These are phyloP conservation scores for Hondaea fermentalgiana DNA, from an alignment of 108 stramenopile genomes.

Conservation along the genomic window DNA sequence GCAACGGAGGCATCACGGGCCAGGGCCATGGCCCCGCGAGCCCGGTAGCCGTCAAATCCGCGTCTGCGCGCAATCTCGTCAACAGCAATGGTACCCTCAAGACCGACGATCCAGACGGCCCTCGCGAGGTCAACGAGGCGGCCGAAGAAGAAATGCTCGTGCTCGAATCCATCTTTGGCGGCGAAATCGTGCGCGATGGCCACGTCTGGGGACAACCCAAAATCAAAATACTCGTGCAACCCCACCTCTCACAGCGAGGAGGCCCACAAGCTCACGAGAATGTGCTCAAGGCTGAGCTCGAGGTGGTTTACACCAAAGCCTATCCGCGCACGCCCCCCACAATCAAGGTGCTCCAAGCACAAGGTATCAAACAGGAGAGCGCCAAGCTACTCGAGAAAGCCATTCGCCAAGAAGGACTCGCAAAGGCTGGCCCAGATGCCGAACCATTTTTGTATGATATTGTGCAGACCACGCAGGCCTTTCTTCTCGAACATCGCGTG, in stretches of 20 bases:
- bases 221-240: not conserved
- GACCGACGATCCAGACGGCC: not conserved
- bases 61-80: not conserved
- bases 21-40: not conserved
- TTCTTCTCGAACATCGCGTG: not conserved
- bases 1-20: not conserved
- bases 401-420: not conserved
- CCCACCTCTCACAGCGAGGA: not conserved
- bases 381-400: not conserved
- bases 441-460: not conserved
- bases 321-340: not conserved
- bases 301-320: not conserved
- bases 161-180: not conserved
- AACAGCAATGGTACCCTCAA: not conserved
- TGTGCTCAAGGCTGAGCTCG: not conserved
- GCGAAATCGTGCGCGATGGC: not conserved
- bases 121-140: not conserved
- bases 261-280: not conserved
- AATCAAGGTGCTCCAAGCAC: not conserved
- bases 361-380: not conserved
- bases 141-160: not conserved
- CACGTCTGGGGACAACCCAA: not conserved
- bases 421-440: not conserved
- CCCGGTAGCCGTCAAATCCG: not conserved
- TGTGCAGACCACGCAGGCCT: not conserved